A percentile compares a stretch with the other conserved stretches of the same genome.
Conservation (phyloP, 108 stramenopile species). For the Parmales sp. region DNA sequence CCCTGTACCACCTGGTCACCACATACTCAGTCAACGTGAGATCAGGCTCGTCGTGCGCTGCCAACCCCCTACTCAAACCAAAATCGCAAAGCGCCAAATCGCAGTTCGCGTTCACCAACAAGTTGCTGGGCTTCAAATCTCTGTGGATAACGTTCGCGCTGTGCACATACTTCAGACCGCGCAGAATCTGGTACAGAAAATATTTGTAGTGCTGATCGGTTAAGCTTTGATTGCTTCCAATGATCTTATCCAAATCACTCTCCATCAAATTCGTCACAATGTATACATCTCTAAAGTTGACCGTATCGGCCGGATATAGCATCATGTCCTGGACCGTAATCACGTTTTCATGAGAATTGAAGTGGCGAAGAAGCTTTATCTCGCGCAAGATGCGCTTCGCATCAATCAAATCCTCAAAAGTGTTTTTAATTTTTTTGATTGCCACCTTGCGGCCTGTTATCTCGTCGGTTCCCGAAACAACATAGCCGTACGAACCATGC, state of each 20-base stretch:
- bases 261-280: slow-evolving; percentile 47
- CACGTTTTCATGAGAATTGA: slow-evolving; percentile 33
- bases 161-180: slow-evolving; percentile 49
- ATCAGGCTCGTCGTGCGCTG: slow-evolving; percentile 20
- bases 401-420: slow-evolving; percentile 44
- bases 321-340: slow-evolving; percentile 33
- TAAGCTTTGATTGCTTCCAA: slow-evolving; percentile 15
- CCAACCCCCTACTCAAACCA: slow-evolving; percentile 39
- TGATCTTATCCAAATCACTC: slow-evolving; percentile 41
- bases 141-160: slow-evolving; percentile 43
- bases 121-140: slow-evolving; percentile 48
- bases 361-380: slow-evolving; percentile 35
- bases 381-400: slow-evolving; percentile 52
- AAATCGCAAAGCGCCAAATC: slow-evolving; percentile 57
- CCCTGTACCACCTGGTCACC: slow-evolving; percentile 53
- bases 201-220: slow-evolving; percentile 48
- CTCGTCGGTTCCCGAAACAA: slow-evolving; percentile 39
- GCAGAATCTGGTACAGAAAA: slow-evolving; percentile 50
- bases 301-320: slow-evolving; percentile 33
- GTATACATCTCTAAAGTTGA: slow-evolving; percentile 40
- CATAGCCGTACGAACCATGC: slow-evolving; percentile 50
- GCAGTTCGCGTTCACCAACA: slow-evolving; percentile 51
- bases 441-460: slow-evolving; percentile 49
- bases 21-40: slow-evolving; percentile 23
- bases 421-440: slow-evolving; percentile 50